Evolutionary conservation across 495 filamentous ascomycete species (phyloP), one percentile per base, ranked within the genome.

Genomic region (Podospora comata): DNA sequence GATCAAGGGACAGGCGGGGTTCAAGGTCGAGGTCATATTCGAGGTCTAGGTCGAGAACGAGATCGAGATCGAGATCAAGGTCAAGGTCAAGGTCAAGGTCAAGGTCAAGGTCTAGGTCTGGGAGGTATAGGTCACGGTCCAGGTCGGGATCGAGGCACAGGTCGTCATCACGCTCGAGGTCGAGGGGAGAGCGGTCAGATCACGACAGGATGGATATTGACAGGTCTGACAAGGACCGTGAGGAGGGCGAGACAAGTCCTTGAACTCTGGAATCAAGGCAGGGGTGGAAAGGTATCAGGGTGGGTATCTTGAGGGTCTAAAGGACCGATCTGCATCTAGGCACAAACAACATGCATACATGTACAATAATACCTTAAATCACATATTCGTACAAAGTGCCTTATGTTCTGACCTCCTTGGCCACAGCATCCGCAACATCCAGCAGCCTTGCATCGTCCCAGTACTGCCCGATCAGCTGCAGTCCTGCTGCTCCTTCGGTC

Each of bases 391-490:
- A 5, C 34, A 9, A 2, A 48, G 39, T 11, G 9, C 39, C 15
- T 59, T 13, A n/a, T 26, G 9, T 48, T 28, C 55, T 65, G 3
- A 28, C 16, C 55, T 64, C 57, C 39, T 71, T 64, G 65, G 81
- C 78, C 27, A 90, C 67, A 4, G 76, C 48, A 61, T 79, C 76
- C 2, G 90, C 89, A 57, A 86, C 82, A 7, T 79, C 76, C 13
- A 92, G 77, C 27, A 93, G 76, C 60, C 83, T 71, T 34, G 87
- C 84, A 80, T 99, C 95, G 71, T 96, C 91, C 48, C 92, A 94
- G 77, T 90, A 97, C 76, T 99, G 95, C 20, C 89, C 93, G 68
- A 98, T 89, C 7, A 98, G 78, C 76, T 99, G 95, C 68, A 99
- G 85, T 0, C 96, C 95, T 7, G 87, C 85, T 57, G 87, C 76